Evolutionary conservation across 2,329 filamentous ascomycete genomes (phyloP).

Genomic region (Bipolaris victoriae): DNA sequence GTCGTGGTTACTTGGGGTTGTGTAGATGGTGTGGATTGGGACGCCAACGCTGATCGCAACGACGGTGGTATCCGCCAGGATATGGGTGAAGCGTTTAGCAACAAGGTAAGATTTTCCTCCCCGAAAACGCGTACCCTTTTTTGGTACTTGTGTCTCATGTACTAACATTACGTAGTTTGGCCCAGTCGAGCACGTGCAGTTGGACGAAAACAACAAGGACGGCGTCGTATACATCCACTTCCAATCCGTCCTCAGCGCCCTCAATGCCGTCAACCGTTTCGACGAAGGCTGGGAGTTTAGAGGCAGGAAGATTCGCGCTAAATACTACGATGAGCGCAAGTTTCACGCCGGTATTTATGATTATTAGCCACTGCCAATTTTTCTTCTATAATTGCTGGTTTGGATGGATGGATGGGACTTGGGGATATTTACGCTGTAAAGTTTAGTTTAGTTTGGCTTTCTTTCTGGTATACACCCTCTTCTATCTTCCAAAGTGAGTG

Average conservation of each 20-base stretch:
- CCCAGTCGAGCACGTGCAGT: slow-evolving; percentile 77
- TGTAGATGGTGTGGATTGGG: slow-evolving; percentile 82
- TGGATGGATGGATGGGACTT: no score
- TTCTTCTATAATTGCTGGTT: background rate
- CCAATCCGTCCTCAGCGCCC: slow-evolving; percentile 79
- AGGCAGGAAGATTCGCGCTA: slow-evolving; percentile 80
- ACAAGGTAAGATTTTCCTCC: slow-evolving; percentile 62
- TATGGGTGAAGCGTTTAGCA: slow-evolving; percentile 90
- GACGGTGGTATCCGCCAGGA: slow-evolving; percentile 78
- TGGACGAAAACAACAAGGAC: slow-evolving; percentile 64
- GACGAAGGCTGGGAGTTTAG: slow-evolving; percentile 93
- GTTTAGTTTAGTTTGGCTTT: background rate
- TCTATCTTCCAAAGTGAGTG: no score
- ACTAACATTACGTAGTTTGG: slow-evolving; percentile 67
- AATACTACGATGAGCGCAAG: slow-evolving; percentile 80
- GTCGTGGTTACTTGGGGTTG: slow-evolving; percentile 85
- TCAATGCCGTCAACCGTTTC: slow-evolving; percentile 86
- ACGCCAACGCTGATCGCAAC: slow-evolving; percentile 71
- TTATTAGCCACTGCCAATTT: slow-evolving; percentile 17
- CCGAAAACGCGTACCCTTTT: no score
- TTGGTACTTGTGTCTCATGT: background rate
- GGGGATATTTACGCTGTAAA: background rate
- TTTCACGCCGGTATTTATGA: slow-evolving; percentile 67
- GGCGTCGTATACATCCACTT: slow-evolving; percentile 90
- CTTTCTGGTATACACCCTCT: no score